Conservation (phyloP, 495 filamentous ascomycete species). For the Viridothelium virens region DNA sequence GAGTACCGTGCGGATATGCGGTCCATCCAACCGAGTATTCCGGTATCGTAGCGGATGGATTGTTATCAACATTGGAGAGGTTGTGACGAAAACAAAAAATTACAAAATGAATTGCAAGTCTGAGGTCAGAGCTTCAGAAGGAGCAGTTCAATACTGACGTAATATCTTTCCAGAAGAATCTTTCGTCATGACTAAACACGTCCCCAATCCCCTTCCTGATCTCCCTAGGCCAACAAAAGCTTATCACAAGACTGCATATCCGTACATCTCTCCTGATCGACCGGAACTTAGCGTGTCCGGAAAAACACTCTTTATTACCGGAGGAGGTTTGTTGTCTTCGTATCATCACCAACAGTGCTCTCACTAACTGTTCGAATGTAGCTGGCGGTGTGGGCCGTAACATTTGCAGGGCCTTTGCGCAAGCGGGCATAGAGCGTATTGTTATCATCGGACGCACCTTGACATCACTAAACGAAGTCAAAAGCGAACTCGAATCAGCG, state of each 20-base stretch:
- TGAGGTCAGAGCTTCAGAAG: too few relatives aligned
- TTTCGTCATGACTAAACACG: background rate
- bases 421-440: conserved; percentile 11
- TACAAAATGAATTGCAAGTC: too few relatives aligned
- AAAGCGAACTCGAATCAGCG: background rate
- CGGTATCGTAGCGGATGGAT: too few relatives aligned
- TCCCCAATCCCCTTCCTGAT: background rate
- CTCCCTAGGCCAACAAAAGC: conserved; percentile 12
- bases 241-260: conserved; percentile 2
- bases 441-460: conserved; percentile 7
- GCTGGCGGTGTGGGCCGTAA: conserved; percentile 7
- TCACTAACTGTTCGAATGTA: background rate
- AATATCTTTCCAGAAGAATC: too few relatives aligned
- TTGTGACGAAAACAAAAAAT: too few relatives aligned
- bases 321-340: conserved; percentile 6
- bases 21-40: too few relatives aligned
- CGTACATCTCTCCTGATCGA: conserved; percentile 4
- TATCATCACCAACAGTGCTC: background rate
- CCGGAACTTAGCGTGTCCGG: conserved; percentile 12
- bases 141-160: too few relatives aligned
- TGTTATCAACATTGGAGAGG: too few relatives aligned
- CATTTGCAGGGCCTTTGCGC: conserved; percentile 13
- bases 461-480: background rate
- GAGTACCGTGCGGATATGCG: too few relatives aligned
- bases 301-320: conserved; percentile 12